Conservation (phyloP, 192 early-diverging fungal species). For the Backusella tarrabulga region DNA sequence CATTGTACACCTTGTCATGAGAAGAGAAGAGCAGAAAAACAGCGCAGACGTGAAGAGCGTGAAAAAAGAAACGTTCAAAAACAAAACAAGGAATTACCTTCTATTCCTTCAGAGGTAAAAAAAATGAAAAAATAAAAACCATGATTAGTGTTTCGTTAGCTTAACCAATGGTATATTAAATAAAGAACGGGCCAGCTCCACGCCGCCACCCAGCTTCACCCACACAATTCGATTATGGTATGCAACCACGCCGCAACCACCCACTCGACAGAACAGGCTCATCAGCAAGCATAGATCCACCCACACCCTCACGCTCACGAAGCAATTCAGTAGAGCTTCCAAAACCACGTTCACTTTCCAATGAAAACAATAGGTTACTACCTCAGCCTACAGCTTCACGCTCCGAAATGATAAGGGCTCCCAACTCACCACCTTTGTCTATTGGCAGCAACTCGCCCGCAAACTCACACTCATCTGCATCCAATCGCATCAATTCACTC, state of each 20-base stretch:
- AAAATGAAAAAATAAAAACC: not conserved
- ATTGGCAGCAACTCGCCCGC: not conserved
- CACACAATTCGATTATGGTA: not conserved
- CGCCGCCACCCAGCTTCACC: not conserved
- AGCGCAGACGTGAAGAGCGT: slow-evolving; percentile 47
- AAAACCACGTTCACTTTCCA: not conserved
- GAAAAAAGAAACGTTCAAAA: slow-evolving; percentile 13
- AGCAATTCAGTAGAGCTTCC: slow-evolving; percentile 16
- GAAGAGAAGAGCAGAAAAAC: slow-evolving; percentile 64
- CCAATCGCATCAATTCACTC: not conserved
- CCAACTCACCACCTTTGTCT: not conserved
- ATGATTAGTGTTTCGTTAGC: not conserved
- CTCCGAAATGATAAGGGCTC: not conserved
- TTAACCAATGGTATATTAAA: slow-evolving; percentile 1
- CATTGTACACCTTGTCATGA: slow-evolving; percentile 75
- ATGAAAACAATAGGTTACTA: not conserved
- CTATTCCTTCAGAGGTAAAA: slow-evolving; percentile 1
- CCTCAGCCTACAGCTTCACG: slow-evolving; percentile 3
- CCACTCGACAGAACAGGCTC: slow-evolving; percentile 10
- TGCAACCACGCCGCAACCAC: not conserved
- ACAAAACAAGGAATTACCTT: slow-evolving; percentile 10
- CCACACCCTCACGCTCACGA: slow-evolving; percentile 12
- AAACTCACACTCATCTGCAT: not conserved
- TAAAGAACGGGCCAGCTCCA: not conserved
- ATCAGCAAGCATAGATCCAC: not conserved